Evolutionary conservation across 2,329 filamentous ascomycete genomes (phyloP).

Genomic region (Arthrobotrys pseudoclavata): DNA sequence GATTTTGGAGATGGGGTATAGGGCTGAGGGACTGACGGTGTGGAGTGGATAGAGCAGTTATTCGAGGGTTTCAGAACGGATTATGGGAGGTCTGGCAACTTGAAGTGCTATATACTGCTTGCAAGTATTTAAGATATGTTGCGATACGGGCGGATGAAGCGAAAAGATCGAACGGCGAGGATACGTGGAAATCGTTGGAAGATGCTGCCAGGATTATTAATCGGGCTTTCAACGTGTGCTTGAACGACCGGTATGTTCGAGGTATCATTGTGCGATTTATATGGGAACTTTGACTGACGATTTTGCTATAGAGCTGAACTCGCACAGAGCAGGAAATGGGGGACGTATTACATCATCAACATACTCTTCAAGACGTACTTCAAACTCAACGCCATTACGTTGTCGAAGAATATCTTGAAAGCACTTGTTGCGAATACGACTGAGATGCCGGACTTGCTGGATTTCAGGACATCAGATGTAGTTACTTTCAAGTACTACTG

Average conservation of each 20-base stretch:
- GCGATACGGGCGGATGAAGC: constrained; percentile 91
- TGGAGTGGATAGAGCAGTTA: constrained; percentile 72
- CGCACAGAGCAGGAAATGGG: constrained; percentile 96
- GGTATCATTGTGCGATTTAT: constrained; percentile 18
- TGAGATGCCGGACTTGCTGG: constrained; percentile 83
- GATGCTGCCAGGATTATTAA: constrained; percentile 93
- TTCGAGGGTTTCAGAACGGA: constrained; percentile 82
- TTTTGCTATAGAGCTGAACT: constrained; percentile 76
- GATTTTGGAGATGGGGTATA: neutral
- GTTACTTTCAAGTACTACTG: constrained; percentile 98
- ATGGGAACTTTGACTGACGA: constrained; percentile 43
- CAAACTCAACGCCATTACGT: constrained; percentile 88
- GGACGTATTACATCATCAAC: constrained; percentile 93
- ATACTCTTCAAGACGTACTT: constrained; percentile 99
- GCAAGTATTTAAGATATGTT: constrained; percentile 87
- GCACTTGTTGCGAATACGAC: constrained; percentile 81
- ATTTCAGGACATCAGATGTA: constrained; percentile 88
- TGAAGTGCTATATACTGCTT: constrained; percentile 87
- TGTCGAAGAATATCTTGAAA: constrained; percentile 90
- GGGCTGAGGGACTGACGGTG: constrained; percentile 20
- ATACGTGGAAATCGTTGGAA: constrained; percentile 86
- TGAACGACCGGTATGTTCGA: constrained; percentile 81
- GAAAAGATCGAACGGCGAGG: constrained; percentile 72
- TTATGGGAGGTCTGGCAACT: constrained; percentile 91
- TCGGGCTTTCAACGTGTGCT: constrained; percentile 88